These are phyloP conservation scores for Scheffersomyces lignosus DNA, from an alignment of 805 yeast genomes.

Conservation along the genomic window DNA sequence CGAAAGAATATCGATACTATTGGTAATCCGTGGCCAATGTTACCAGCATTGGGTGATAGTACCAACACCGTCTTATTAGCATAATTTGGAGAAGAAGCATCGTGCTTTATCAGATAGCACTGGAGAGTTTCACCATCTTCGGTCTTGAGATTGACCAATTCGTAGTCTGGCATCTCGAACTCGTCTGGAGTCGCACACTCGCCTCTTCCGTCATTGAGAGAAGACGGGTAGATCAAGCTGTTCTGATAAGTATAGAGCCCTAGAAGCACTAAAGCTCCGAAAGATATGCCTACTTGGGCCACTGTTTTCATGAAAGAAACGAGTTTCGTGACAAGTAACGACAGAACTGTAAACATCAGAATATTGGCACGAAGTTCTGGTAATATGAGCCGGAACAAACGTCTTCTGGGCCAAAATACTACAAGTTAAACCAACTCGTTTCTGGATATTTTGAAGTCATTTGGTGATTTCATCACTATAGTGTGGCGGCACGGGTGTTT, in stretches of 20 bases:
- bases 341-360: background rate
- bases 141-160: constrained; percentile 60
- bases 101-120: constrained; percentile 60
- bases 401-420: too few species aligned
- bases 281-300: constrained; percentile 42
- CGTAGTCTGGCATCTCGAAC: constrained; percentile 59
- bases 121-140: constrained; percentile 69
- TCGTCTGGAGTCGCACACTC: constrained; percentile 76
- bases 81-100: constrained; percentile 34
- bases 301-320: constrained; percentile 23
- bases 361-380: too few species aligned
- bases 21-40: constrained; percentile 88
- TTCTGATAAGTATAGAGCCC: constrained; percentile 64
- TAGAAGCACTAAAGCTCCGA: constrained; percentile 45
- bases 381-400: too few species aligned
- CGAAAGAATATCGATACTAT: constrained; percentile 68
- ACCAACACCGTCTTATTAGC: constrained; percentile 70
- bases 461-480: too few species aligned
- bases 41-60: constrained; percentile 92
- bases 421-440: too few species aligned
- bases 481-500: too few species aligned
- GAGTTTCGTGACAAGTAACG: constrained; percentile 10
- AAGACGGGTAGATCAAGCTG: constrained; percentile 78
- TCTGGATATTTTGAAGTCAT: too few species aligned
- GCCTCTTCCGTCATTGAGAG: constrained; percentile 70